Conservation (phyloP, 371 early-diverging fungal species). For the Coemansia sp. region DNA sequence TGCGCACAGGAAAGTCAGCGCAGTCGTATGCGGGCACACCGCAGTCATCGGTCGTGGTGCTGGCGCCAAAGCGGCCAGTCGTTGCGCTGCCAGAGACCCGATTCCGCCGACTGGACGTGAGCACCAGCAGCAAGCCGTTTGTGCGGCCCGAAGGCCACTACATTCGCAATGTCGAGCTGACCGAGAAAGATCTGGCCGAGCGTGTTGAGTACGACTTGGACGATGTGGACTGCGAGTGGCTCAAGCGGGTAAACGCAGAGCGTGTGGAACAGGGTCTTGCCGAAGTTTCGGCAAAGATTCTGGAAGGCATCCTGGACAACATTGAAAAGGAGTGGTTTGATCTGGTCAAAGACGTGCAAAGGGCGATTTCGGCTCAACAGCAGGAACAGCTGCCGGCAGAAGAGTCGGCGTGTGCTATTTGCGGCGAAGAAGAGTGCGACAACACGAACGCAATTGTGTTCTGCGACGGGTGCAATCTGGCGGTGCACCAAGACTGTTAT, state of each 20-base stretch:
- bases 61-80: slow-evolving; percentile 47
- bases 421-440: slow-evolving; percentile 94
- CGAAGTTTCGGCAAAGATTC: slow-evolving; percentile 59
- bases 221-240: slow-evolving; percentile 87
- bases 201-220: slow-evolving; percentile 97
- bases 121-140: background rate
- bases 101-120: slow-evolving; percentile 10
- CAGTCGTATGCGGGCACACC: slow-evolving; percentile 36
- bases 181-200: slow-evolving; percentile 76
- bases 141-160: slow-evolving; percentile 61
- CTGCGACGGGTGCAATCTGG: slow-evolving; percentile 98
- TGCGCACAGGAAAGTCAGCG: slow-evolving; percentile 33
- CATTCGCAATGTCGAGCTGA: slow-evolving; percentile 70
- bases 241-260: slow-evolving; percentile 68
- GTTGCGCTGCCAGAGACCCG: slow-evolving; percentile 21
- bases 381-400: slow-evolving; percentile 60
- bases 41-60: slow-evolving; percentile 46
- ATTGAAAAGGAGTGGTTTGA: slow-evolving; percentile 93
- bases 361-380: slow-evolving; percentile 52
- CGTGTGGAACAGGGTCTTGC: slow-evolving; percentile 46
- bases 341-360: slow-evolving; percentile 57
- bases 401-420: slow-evolving; percentile 89
- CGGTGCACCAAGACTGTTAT: slow-evolving; percentile 99
- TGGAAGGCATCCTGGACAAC: slow-evolving; percentile 89
- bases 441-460: slow-evolving; percentile 98